Base-by-base conservation (phyloP, 2,329 filamentous ascomycete genomes). In the Coniochaeta ligniaria region DNA sequence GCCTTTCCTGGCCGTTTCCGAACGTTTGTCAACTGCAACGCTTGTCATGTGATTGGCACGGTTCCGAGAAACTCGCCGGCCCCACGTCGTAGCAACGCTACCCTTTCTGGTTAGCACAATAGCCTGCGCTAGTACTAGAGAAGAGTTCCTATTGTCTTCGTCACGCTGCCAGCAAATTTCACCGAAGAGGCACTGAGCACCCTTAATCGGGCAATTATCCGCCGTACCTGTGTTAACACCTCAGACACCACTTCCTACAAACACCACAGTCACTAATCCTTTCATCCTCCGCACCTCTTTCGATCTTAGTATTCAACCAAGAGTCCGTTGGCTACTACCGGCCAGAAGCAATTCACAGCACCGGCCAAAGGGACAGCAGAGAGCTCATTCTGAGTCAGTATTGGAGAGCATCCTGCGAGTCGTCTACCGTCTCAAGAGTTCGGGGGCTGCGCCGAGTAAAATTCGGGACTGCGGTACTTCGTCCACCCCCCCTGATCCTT, bases 391-490 rank as follows among this genome's bases (percentile, higher is more conserved):
- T 16, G 38, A 41, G 38, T 47, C 43, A 47, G 43, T 24, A 12
- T 24, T 41, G 3, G 43, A 24, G 12, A 24, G 41, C 41, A 43
- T 43, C 41, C 11, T 14, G 22, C 47, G 47, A 52, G 47, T 52
- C 47, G 47, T 31, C 24, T n/a, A 26, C 14, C 3, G 47, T 17
- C 14, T 52, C 6, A 31, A 52, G 26, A 2, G 6, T 52, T 52
- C 47, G 26, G 22, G 6, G 22, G 47, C 47, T 52, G 26, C 12
- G 47, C 47, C 24, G 20, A 28, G 24, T 56, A 24, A n/a, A n/a
- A 35, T 56, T 56, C 54, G 54, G 54, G 54, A 56, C 54, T 35
- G 28, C 54, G 54, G 54, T 56, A 56, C 54, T 16, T 56, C 31
- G 22, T 56, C 54, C 54, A 56, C 26, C 17, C 26, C 26, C 26